Evolutionary conservation across 2,329 filamentous ascomycete species (phyloP), one percentile per base, ranked within the genome.

Genomic region (Nannizziopsis barbatae): DNA sequence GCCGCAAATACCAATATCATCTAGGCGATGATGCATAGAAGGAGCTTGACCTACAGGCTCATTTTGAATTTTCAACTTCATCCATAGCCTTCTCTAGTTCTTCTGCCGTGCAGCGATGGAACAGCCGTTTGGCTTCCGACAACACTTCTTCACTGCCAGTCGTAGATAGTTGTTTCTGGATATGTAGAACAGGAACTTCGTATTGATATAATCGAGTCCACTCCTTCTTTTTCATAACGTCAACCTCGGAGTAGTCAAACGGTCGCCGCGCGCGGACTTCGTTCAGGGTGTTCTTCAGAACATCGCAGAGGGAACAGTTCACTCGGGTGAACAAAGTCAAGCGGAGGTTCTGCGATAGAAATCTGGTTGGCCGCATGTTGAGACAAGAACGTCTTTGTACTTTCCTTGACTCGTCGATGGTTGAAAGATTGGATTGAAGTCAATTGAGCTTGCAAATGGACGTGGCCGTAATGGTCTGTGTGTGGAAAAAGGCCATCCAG

Each of bases 121-220:
- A 81, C 30, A 81, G 64, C 61, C 81, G 81, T 51, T 71, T 66
- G 10, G 64, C 71, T 57, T 81, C 77, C 65, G 79, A 79, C 3
- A 80, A 66, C 51, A 76, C 77, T 44, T 68, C 60, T 1, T 71
- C 68, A 33, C 69, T 60, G 8, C 65, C 63, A 0, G 69, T 68
- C 7, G 71, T 71, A 18, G 64, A 56, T 42, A 62, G 52, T 52
- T 59, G 66, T 60, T 60, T 74, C 32, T 72, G 75, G 37, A 81
- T 67, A 58, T 82, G 79, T 27, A 82, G 68, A 52, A 82, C 79
- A 0, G 79, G 79, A 2, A 78, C 77, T 56, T 82, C 79, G 51
- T 80, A 80, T 42, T 81, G 77, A 56, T 82, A 82, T 12, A 77
- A 62, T 50, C 71, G 65, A 56, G 73, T 80, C 79, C 79, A 82